A percentile compares a stretch with the other conserved stretches of the same genome.
Conservation (phyloP, 495 filamentous ascomycete genomes). For the Penicillium manginii region DNA sequence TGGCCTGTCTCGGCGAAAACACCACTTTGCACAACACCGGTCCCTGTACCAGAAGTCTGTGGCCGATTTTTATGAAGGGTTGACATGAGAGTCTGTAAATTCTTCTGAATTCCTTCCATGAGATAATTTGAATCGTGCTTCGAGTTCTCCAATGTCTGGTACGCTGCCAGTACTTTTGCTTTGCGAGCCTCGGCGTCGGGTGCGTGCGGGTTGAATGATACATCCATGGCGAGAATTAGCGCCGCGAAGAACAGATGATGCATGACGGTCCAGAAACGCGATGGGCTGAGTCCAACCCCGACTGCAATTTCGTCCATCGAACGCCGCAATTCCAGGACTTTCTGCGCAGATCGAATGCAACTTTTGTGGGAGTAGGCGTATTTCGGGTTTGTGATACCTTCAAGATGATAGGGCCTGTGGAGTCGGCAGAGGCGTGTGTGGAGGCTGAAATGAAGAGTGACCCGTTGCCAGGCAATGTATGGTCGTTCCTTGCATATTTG, state of each 20-base stretch:
- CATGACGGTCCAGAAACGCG: conserved; percentile 29
- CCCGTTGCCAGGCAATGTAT: conserved; percentile 29
- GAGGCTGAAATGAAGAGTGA: conserved; percentile 26
- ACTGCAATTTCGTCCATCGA: conserved; percentile 28
- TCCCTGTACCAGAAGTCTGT: not conserved
- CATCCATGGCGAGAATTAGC: conserved; percentile 33
- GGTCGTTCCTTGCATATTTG: conserved; percentile 28
- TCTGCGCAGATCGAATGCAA: conserved; percentile 33
- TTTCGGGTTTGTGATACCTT: conserved; percentile 28
- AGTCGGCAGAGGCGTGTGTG: conserved; percentile 34
- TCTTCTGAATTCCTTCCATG: conserved; percentile 28
- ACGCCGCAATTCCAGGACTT: conserved; percentile 30
- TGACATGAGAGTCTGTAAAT: conserved; percentile 32
- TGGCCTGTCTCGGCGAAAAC: not conserved
- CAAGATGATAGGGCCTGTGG: conserved; percentile 35
- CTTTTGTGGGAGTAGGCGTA: conserved; percentile 33
- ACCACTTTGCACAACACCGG: not conserved
- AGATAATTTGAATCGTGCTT: conserved; percentile 27
- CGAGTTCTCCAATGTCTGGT: conserved; percentile 27
- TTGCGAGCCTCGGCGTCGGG: conserved; percentile 27
- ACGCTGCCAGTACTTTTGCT: conserved; percentile 28
- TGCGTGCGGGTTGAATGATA: conserved; percentile 30
- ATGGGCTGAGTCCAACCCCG: conserved; percentile 16
- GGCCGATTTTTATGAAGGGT: conserved; percentile 25
- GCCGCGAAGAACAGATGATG: conserved; percentile 37